phyloP scores from a whole-genome alignment of 768 basidiomycete genomes.

The Leucosporidium creatinivorum region DNA sequence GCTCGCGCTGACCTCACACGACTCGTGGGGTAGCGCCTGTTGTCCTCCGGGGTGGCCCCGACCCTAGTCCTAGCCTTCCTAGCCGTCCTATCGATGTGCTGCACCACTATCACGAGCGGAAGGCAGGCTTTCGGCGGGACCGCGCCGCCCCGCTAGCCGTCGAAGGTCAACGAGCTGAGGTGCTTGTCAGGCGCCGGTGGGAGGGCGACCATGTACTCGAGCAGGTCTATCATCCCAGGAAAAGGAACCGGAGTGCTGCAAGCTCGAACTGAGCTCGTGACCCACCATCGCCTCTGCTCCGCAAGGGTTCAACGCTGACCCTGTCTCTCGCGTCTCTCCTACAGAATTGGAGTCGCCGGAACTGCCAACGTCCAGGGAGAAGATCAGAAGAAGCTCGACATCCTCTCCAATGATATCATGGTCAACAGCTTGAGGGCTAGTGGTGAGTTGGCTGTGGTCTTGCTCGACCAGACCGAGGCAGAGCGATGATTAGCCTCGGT shows the following conservation, averaged over 20 bases:
- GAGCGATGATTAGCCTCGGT: background rate
- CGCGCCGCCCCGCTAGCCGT: no score
- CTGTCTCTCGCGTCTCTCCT: background rate
- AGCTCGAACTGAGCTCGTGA: no score
- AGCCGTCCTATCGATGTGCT: no score
- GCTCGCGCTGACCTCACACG: background rate
- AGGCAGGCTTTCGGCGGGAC: no score
- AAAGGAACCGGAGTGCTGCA: no score
- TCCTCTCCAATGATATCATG: slow-evolving; percentile 91
- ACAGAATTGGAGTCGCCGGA: slow-evolving; percentile 89
- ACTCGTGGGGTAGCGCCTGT: background rate
- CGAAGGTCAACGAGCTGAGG: no score
- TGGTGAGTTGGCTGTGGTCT: slow-evolving; percentile 95
- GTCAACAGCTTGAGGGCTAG: slow-evolving; percentile 81
- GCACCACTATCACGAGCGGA: no score
- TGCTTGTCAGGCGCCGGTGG: no score
- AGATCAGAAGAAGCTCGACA: slow-evolving; percentile 89
- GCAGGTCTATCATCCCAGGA: no score
- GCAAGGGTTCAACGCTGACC: background rate
- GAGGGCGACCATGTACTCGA: no score
- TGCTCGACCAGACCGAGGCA: slow-evolving; percentile 48
- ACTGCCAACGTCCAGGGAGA: slow-evolving; percentile 96
- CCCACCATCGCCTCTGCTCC: background rate
- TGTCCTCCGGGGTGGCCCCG: no score
- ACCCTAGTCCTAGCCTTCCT: no score